Evolutionary conservation across 75 land plant species (phyloP).

Genomic region (Adiantum capillusveneris): DNA sequence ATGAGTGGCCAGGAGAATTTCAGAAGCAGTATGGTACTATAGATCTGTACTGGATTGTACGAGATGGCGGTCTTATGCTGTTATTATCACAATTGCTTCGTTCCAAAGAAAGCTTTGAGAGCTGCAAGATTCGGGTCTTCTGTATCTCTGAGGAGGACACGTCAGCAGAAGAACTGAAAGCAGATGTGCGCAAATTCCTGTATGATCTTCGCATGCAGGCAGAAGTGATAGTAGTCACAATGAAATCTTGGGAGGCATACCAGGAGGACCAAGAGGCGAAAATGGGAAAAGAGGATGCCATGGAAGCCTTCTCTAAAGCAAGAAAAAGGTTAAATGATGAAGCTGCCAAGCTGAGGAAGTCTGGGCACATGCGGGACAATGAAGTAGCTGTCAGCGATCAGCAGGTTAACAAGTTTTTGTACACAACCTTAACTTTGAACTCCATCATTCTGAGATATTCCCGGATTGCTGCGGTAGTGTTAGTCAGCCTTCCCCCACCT

Average conservation of each 20-base stretch:
- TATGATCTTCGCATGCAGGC: conserved; percentile 99
- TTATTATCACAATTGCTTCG: conserved; percentile 92
- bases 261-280: conserved; percentile 43
- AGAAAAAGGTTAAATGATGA: conserved; percentile 54
- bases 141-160: conserved; percentile 97
- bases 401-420: conserved; percentile 91
- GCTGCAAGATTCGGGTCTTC: conserved; percentile 97
- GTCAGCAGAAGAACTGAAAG: conserved; percentile 87
- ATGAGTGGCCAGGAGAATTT: conserved; percentile 98
- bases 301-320: conserved; percentile 83
- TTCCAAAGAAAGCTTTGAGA: conserved; percentile 91
- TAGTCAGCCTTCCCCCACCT: conserved; percentile 96
- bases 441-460: conserved; percentile 91
- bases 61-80: conserved; percentile 98
- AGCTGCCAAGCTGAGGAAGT: conserved; percentile 47
- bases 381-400: conserved; percentile 61
- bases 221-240: conserved; percentile 89
- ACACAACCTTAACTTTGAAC: conserved; percentile 83
- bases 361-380: conserved; percentile 45
- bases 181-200: conserved; percentile 90
- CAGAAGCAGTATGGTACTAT: conserved; percentile 96
- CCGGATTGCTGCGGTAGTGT: conserved; percentile 93
- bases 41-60: conserved; percentile 96
- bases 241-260: conserved; percentile 92
- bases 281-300: conserved; percentile 66